Base-by-base conservation (phyloP, 2,329 filamentous ascomycete genomes). In the Epichloe hybrida region DNA sequence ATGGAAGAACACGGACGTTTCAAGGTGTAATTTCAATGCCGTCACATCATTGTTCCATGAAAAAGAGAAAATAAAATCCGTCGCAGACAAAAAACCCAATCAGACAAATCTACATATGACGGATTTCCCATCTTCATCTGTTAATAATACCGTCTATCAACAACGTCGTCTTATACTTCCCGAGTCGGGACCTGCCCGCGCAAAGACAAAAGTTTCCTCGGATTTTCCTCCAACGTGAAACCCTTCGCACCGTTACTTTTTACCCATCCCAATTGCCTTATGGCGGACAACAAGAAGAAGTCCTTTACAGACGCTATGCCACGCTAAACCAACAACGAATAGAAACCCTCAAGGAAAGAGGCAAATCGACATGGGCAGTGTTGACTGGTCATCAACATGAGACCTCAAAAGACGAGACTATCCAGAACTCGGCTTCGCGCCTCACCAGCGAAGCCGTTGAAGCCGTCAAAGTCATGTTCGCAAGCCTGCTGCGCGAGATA, bases 401-500 rank as follows among this genome's bases (percentile, higher is more conserved):
- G 5, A 11, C 23, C 20, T 46, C 21, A 52, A 4, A 52, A 46
- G 21, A 50, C 27, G n/a, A 52, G 48, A 34, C 31, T 52, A 2
- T 48, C 48, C 43, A 52, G 31, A 21, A 52, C 40, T 21, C 39
- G 38, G 44, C 47, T 13, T 31, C 37, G 36, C 11, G 15, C 37
- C 23, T 52, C 51, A 9, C 38, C 48, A 13, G 43, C 48, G 31
- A 20, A 42, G 7, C 27, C 13, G 23, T 42, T 31, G 34, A 13
- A 27, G 21, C 35, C 40, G 21, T 51, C 40, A 31, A 38, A 15
- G 2, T n/a, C 37, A 15, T 20, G 42, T 12, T 52, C 48, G 8
- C 51, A 48, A 20, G 56, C 53, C 49, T 61, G 59, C 8, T 53
- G 41, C 15, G 53, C 54, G 12, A 62, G 50, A 37, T 55, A 60